Base-by-base conservation (phyloP, 2,329 filamentous ascomycete species). In the Blumeriella jaapii region DNA sequence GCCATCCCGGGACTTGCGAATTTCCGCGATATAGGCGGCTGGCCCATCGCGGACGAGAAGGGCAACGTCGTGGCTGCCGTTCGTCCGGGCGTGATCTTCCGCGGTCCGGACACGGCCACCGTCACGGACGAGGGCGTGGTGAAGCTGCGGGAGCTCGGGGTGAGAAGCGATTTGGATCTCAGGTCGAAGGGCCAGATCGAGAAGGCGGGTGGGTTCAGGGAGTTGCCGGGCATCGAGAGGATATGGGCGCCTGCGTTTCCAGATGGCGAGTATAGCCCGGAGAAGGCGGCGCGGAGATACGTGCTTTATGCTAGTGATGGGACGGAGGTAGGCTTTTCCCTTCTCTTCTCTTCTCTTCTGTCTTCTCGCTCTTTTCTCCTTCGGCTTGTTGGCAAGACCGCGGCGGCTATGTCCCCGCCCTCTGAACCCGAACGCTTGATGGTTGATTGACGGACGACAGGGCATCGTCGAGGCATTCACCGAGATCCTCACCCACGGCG, bases 121-220 rank as follows among this genome's bases (percentile, higher is more conserved):
- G 58, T 78, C 24, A 71, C 69, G 1, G 55, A 63, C 10, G 58
- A 62, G 6, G 75, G 75, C 13, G 55, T 70, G 6, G 52, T 58
- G 7, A 61, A 60, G 37, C 60, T 82, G 33, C 62, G 60, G 18
- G 46, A 55, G 2, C 60, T 82, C 35, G 65, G 68, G 12, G 68
- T 87, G 45, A 65, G 59, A 13, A 62, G 65, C 38, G 67, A 83
- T 36, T 85, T 75, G 53, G 81, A 85, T 58, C 62, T 85, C 5
- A 68, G 81, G 30, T 78, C 71, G 22, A 56, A 58, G n/a, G 61
- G 62, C 4, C 77, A 82, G 59, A 69, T 82, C 31, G 58, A 66
- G 33, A 54, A 59, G 48, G 48, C 60, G 47, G 43, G 51, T 16
- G 58, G 62, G 4, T 56, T 63, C 3, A 53, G 59, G 16, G 59